phyloP scores from a whole-genome alignment of 352 stramenopile genomes.

The Phytophthora pistaciae region DNA sequence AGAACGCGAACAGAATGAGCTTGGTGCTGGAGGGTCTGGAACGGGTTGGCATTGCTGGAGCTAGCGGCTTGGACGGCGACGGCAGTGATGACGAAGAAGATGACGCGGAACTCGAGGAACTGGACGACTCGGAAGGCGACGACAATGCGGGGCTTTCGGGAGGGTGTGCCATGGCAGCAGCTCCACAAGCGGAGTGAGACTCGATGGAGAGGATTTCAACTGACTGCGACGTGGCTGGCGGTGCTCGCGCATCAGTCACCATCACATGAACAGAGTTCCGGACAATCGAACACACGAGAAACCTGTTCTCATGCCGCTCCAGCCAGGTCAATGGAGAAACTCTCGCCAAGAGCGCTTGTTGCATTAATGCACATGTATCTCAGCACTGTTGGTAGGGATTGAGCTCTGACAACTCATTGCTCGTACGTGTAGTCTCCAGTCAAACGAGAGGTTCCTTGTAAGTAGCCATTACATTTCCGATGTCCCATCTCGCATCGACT shows the following conservation, averaged over 20 bases:
- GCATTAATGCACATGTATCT: neutral
- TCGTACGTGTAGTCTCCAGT: neutral
- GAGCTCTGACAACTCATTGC: neutral
- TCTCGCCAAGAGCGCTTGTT: neutral
- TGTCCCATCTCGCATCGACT: neutral
- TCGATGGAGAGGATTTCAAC: constrained; percentile 1
- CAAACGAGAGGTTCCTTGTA: too few species aligned
- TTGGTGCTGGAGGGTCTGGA: constrained; percentile 21
- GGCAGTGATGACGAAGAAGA: neutral
- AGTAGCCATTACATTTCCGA: too few species aligned
- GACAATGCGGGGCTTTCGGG: neutral
- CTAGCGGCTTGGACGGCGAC: neutral
- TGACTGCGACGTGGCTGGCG: constrained; percentile 1
- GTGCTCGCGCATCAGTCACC: neutral
- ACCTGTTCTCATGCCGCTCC: neutral
- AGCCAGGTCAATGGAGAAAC: neutral
- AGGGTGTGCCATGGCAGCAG: neutral
- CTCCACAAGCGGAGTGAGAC: neutral
- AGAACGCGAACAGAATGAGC: constrained; percentile 12
- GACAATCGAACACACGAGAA: constrained; percentile 1
- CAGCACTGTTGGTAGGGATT: too few species aligned
- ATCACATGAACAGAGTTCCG: constrained; percentile 14
- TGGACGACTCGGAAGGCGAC: constrained; percentile 2
- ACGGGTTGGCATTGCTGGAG: neutral
- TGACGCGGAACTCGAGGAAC: constrained; percentile 3